Base-by-base conservation (phyloP, 768 basidiomycete species). In the Lentinula raphanica region DNA sequence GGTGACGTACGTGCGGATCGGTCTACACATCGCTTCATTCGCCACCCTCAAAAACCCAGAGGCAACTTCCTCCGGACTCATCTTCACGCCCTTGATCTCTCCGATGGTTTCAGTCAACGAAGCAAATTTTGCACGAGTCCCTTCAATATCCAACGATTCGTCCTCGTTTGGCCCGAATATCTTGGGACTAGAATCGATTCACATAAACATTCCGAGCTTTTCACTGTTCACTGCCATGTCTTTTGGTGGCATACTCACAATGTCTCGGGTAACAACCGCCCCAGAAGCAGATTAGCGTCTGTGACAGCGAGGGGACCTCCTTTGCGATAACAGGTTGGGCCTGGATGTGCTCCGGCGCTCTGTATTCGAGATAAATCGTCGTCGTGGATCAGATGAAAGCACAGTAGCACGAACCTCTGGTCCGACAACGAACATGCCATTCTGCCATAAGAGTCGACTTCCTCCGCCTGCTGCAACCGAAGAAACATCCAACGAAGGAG, bases 201-300 rank as follows among this genome's bases (percentile, higher is more conserved):
- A n/a, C n/a, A n/a, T n/a, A n/a, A n/a, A n/a, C n/a, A n/a, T n/a
- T n/a, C n/a, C n/a, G n/a, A n/a, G n/a, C n/a, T n/a, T n/a, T n/a
- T n/a, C n/a, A n/a, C n/a, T n/a, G n/a, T n/a, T n/a, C n/a, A n/a
- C n/a, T n/a, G n/a, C n/a, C n/a, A n/a, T n/a, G n/a, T n/a, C n/a
- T n/a, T n/a, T n/a, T n/a, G n/a, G n/a, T n/a, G n/a, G n/a, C n/a
- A n/a, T 29, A 29, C 48, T 27, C 15, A 49, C 48, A 97, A 97
- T 68, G 88, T 92, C 58, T 90, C 87, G 0, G 94, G 90, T 7
- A 97, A 77, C 46, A 98, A 80, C 0, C 95, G 83, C 4, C 95
- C 95, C 2, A 97, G 85, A 5, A 94, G 74, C 12, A 97, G 77
- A 39, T 49, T 27, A 25, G 40, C 40, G 13, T 40, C 86, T 0